Evolutionary conservation across 306 rosid species (phyloP).

Genomic region (Fragaria nilgerrensis): DNA sequence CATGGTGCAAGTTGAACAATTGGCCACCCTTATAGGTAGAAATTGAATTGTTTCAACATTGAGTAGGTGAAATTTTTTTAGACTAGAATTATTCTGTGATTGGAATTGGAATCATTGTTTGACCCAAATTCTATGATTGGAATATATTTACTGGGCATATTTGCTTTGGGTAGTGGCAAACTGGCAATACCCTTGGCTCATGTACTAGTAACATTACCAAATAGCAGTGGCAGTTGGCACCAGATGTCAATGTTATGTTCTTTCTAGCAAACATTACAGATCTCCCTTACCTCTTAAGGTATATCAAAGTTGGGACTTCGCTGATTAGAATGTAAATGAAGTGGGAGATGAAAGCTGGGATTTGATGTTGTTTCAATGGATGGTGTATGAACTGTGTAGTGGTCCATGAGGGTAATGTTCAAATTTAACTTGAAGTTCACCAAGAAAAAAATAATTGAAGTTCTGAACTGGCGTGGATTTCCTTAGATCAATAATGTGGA

Average conservation of each 20-base stretch:
- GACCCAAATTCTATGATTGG: background rate
- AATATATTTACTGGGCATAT: background rate
- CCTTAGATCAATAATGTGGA: too few relatives aligned
- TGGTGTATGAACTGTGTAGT: background rate
- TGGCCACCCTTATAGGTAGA: background rate
- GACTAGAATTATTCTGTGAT: background rate
- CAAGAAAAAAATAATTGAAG: background rate
- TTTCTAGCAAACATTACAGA: background rate
- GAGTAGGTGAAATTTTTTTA: background rate
- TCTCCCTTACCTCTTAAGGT: background rate
- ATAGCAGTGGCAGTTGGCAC: slow-evolving; percentile 1
- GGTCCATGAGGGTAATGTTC: slow-evolving; percentile 3
- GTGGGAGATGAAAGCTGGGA: background rate
- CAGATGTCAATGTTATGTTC: background rate
- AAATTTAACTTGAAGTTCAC: background rate
- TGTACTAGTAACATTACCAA: background rate
- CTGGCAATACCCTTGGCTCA: background rate
- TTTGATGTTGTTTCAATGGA: background rate
- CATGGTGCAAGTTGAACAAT: slow-evolving; percentile 6
- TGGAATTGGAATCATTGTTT: background rate
- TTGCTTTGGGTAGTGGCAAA: background rate
- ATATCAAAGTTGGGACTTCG: background rate
- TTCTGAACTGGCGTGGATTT: background rate
- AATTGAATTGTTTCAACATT: background rate
- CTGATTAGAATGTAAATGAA: background rate